A percentile compares a stretch with the other conserved stretches of the same genome.
Conservation (phyloP, 306 rosid species). For the Alnus rubra region DNA sequence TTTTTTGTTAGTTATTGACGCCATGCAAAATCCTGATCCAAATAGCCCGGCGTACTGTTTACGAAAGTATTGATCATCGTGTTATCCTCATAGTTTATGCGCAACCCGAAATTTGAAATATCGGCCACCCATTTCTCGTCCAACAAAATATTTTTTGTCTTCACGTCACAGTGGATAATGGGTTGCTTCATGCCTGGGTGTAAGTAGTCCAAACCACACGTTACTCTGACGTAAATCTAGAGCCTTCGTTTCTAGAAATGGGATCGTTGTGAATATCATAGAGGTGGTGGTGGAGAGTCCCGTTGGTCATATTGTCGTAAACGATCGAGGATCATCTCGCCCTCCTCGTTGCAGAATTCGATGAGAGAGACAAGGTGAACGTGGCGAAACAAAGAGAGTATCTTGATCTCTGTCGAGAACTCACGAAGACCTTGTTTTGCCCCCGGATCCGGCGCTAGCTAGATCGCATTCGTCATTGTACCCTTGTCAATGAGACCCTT, state of each 20-base stretch:
- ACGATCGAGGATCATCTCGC: slow-evolving; percentile 48
- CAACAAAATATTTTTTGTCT: slow-evolving; percentile 54
- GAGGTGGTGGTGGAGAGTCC: slow-evolving; percentile 51
- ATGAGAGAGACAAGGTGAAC: slow-evolving; percentile 39
- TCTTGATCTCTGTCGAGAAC: slow-evolving; percentile 42
- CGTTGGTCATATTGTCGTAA: slow-evolving; percentile 52
- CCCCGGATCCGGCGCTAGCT: slow-evolving; percentile 42
- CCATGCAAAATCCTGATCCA: slow-evolving; percentile 40
- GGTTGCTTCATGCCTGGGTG: slow-evolving; percentile 41
- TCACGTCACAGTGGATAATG: slow-evolving; percentile 56
- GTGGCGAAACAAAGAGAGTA: slow-evolving; percentile 40
- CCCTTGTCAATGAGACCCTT: too few species aligned
- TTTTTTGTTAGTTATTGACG: slow-evolving; percentile 41
- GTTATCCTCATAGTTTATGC: slow-evolving; percentile 24
- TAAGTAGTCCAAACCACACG: slow-evolving; percentile 60
- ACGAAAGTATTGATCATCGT: slow-evolving; percentile 42
- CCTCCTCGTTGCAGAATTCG: slow-evolving; percentile 47
- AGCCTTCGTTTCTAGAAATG: slow-evolving; percentile 51
- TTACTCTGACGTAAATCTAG: slow-evolving; percentile 45
- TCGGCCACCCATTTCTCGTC: slow-evolving; percentile 46
- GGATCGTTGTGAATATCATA: slow-evolving; percentile 28
- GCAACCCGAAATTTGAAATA: slow-evolving; percentile 60
- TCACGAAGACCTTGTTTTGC: slow-evolving; percentile 46
- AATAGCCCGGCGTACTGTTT: slow-evolving; percentile 43
- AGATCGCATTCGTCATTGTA: not conserved